phyloP scores from a whole-genome alignment of 345 rosid genomes.

The Abelmoschus esculentus region DNA sequence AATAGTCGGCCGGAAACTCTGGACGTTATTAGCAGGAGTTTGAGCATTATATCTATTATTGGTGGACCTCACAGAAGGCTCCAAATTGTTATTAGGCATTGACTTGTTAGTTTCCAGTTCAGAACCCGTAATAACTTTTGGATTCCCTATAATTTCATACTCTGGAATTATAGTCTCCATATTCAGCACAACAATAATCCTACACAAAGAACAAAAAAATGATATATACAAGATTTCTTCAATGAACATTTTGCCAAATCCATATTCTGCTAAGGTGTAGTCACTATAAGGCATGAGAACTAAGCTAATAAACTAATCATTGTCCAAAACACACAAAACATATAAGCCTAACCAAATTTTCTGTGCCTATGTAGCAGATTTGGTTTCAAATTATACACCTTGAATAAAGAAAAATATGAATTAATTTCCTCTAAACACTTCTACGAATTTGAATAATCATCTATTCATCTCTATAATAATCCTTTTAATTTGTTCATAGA shows the following conservation, averaged over 20 bases:
- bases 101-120: conserved; percentile 35
- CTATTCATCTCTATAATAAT: background rate
- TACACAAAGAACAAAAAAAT: conserved; percentile 20
- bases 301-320: background rate
- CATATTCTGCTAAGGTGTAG: background rate
- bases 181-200: conserved; percentile 76
- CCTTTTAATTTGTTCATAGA: background rate
- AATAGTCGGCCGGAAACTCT: conserved; percentile 52
- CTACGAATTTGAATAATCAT: background rate
- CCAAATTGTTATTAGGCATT: conserved; percentile 23
- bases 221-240: conserved; percentile 1
- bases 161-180: conserved; percentile 72
- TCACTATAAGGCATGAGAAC: background rate
- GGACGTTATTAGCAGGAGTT: conserved; percentile 28
- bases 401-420: background rate
- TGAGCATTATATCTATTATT: conserved; percentile 21
- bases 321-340: background rate
- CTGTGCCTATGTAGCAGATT: background rate
- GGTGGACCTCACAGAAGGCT: conserved; percentile 23
- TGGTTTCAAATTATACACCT: background rate
- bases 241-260: too few species aligned
- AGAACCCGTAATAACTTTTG: conserved; percentile 37
- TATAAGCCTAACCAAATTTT: background rate
- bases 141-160: conserved; percentile 69
- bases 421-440: too few species aligned